phyloP scores from a whole-genome alignment of 306 rosid species.

The Ormosia emarginata region DNA sequence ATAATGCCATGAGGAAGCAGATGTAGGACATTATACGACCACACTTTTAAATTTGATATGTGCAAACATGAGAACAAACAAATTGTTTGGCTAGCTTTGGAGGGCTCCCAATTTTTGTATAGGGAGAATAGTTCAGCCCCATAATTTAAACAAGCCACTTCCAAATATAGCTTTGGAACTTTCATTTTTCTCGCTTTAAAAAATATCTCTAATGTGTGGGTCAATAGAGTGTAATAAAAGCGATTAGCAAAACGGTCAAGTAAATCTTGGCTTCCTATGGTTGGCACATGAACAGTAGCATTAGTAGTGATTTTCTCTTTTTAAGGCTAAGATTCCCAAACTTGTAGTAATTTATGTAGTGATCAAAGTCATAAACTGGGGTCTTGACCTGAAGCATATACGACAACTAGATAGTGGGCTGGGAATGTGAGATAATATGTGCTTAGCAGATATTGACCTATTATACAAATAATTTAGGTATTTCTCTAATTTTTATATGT shows the following conservation, averaged over 20 bases:
- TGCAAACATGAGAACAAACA: slow-evolving; percentile 37
- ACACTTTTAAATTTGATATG: slow-evolving; percentile 5
- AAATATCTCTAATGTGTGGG: neutral
- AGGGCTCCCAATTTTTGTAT: neutral
- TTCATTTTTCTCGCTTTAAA: neutral
- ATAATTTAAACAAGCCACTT: neutral
- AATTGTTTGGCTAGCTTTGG: slow-evolving; percentile 24
- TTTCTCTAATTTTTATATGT: too few species aligned
- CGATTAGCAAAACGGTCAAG: neutral
- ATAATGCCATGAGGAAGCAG: slow-evolving; percentile 40
- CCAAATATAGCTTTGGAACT: slow-evolving; percentile 15
- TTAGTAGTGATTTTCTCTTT: neutral
- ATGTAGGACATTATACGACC: slow-evolving; percentile 15
- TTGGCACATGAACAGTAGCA: slow-evolving; percentile 2
- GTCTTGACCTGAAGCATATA: slow-evolving; percentile 19
- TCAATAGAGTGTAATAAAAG: slow-evolving; percentile 11
- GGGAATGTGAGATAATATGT: neutral
- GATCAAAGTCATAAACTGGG: slow-evolving; percentile 22
- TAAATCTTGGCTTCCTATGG: slow-evolving; percentile 14
- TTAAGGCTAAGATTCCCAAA: slow-evolving; percentile 10
- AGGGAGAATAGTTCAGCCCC: neutral
- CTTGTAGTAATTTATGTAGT: neutral
- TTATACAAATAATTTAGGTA: neutral
- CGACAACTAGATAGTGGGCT: neutral
- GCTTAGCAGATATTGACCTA: neutral